Conservation (phyloP, 2,329 filamentous ascomycete genomes). For the Hymenoscyphus albidus region DNA sequence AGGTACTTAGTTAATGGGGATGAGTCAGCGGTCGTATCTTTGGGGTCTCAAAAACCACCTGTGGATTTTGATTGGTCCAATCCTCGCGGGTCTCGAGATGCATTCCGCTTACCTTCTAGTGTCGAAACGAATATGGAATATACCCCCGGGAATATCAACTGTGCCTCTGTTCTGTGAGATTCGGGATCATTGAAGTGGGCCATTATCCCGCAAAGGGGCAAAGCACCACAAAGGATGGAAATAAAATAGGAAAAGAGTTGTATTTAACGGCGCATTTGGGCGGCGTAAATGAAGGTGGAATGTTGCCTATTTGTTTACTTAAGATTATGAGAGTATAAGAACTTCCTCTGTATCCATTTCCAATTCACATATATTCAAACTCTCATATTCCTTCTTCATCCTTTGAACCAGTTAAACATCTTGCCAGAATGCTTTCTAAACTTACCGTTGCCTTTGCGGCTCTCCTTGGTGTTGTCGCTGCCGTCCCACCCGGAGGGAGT, state of each 20-base stretch:
- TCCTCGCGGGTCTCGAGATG: background rate
- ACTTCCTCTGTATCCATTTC: background rate
- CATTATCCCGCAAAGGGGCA: background rate
- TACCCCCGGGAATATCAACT: background rate
- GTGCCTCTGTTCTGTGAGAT: background rate
- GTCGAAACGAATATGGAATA: background rate
- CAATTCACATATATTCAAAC: background rate
- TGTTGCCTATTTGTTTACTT: background rate
- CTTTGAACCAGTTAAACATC: background rate
- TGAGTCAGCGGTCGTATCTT: background rate
- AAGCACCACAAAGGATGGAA: background rate
- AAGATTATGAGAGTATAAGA: background rate
- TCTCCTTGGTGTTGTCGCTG: background rate
- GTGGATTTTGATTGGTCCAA: background rate
- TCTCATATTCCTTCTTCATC: background rate
- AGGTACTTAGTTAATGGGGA: conserved; percentile 16
- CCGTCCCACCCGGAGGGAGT: background rate
- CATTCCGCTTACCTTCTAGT: background rate
- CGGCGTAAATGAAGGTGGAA: background rate
- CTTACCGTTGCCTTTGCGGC: background rate
- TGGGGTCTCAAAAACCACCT: background rate
- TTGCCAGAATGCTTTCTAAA: background rate
- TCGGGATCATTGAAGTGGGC: background rate
- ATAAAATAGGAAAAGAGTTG: background rate
- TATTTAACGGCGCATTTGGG: background rate